A percentile compares a stretch with the other conserved stretches of the same genome.
phyloP scores from a whole-genome alignment of 2,329 filamentous ascomycete species.

The Fusarium sp. region DNA sequence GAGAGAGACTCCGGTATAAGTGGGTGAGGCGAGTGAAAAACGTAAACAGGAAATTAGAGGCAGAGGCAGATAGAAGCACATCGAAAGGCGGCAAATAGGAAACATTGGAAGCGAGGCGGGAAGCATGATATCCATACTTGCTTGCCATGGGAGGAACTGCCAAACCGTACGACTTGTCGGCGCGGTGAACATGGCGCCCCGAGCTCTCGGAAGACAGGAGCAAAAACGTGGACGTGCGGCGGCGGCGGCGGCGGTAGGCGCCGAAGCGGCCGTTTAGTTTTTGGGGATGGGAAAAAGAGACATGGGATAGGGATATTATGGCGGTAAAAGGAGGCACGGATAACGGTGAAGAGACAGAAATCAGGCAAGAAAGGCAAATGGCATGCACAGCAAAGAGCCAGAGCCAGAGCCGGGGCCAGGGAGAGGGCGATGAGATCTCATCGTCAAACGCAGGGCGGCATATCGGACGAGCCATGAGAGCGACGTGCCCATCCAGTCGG shows the following conservation, averaged over 20 bases:
- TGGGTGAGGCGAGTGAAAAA: slow-evolving; percentile 19
- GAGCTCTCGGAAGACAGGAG: slow-evolving; percentile 24
- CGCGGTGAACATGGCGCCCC: slow-evolving; percentile 33
- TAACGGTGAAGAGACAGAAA: slow-evolving; percentile 4
- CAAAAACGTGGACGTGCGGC: slow-evolving; percentile 28
- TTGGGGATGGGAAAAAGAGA: slow-evolving; percentile 7
- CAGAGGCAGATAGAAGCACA: slow-evolving; percentile 31
- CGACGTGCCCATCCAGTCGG: slow-evolving; percentile 35
- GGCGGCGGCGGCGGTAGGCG: slow-evolving; percentile 19
- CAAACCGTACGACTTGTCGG: slow-evolving; percentile 34
- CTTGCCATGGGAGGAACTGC: not conserved
- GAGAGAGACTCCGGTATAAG: slow-evolving; percentile 41
- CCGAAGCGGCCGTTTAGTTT: slow-evolving; percentile 24
- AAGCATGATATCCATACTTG: not conserved
- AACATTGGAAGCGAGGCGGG: slow-evolving; percentile 1
- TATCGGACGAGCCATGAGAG: slow-evolving; percentile 13
- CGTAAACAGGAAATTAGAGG: slow-evolving; percentile 35
- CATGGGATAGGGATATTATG: slow-evolving; percentile 9
- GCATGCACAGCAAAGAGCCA: not conserved
- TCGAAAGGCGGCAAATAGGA: slow-evolving; percentile 22
- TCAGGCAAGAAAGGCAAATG: slow-evolving; percentile 21
- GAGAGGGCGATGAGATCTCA: slow-evolving; percentile 28
- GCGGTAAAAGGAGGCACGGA: slow-evolving; percentile 26
- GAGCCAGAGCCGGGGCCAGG: slow-evolving; percentile 8
- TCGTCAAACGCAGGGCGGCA: slow-evolving; percentile 23